These are phyloP conservation scores for Lenzites betulinus DNA, from an alignment of 768 basidiomycete species.

Conservation along the genomic window DNA sequence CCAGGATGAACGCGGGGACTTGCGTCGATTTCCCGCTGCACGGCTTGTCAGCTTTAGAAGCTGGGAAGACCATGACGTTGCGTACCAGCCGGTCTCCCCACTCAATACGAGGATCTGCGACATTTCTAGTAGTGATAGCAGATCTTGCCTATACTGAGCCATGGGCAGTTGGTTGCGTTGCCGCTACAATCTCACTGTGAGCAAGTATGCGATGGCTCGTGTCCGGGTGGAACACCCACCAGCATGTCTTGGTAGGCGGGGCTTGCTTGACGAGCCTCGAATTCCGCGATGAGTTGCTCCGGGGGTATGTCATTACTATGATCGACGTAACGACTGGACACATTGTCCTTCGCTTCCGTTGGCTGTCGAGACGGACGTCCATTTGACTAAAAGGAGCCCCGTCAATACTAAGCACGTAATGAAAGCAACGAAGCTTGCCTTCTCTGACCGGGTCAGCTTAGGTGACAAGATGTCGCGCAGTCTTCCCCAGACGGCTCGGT, in stretches of 20 bases:
- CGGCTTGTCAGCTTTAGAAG: constrained; percentile 1
- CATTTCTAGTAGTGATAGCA: constrained; percentile 65
- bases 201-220: not conserved
- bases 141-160: constrained; percentile 74
- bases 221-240: constrained; percentile 46
- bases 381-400: not conserved
- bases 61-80: constrained; percentile 36
- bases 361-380: constrained; percentile 7
- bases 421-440: constrained; percentile 37
- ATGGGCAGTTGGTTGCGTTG: constrained; percentile 86
- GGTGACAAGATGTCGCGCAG: constrained; percentile 62
- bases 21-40: constrained; percentile 95
- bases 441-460: constrained; percentile 49
- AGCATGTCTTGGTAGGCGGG: constrained; percentile 86
- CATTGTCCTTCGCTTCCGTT: constrained; percentile 20
- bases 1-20: constrained; percentile 90
- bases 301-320: constrained; percentile 28
- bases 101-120: constrained; percentile 89
- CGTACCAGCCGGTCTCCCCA: constrained; percentile 76
- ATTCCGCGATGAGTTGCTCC: constrained; percentile 58
- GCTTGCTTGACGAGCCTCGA: constrained; percentile 62
- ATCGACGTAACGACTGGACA: not conserved
- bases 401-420: not conserved
- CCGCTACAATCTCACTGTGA: constrained; percentile 39
- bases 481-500: constrained; percentile 71